A percentile compares a stretch with the other conserved stretches of the same genome.
Conservation (phyloP, 805 yeast species). For the Priceomyces carsonii region DNA sequence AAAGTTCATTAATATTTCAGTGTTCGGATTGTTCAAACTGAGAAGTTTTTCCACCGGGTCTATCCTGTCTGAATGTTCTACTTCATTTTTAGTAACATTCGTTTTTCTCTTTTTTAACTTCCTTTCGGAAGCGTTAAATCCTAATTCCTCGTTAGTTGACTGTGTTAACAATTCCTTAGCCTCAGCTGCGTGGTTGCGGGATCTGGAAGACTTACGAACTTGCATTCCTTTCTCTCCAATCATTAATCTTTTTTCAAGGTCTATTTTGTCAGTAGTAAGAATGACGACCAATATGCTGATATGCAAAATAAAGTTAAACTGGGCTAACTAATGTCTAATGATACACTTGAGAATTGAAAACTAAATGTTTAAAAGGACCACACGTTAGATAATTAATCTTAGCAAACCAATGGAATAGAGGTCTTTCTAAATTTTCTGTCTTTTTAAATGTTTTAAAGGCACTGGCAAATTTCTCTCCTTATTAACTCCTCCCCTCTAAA, state of each 20-base stretch:
- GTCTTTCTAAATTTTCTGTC: neutral
- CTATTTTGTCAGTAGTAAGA: no score
- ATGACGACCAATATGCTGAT: no score
- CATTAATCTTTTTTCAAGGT: no score
- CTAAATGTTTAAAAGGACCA: no score
- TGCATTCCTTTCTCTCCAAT: slow-evolving; percentile 8
- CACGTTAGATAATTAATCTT: no score
- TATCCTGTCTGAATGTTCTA: slow-evolving; percentile 27
- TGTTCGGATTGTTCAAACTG: slow-evolving; percentile 31
- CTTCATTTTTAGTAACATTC: slow-evolving; percentile 8
- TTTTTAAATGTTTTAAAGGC: no score
- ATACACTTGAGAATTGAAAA: no score
- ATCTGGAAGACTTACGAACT: slow-evolving; percentile 35
- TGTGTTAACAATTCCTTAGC: slow-evolving; percentile 11
- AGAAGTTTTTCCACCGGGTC: slow-evolving; percentile 46
- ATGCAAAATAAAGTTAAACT: no score
- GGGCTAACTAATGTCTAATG: no score
- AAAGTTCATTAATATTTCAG: slow-evolving; percentile 30
- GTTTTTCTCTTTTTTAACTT: slow-evolving; percentile 9
- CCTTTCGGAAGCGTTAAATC: slow-evolving; percentile 6
- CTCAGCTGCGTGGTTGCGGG: slow-evolving; percentile 22
- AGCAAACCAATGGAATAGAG: no score
- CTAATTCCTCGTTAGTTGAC: slow-evolving; percentile 9
- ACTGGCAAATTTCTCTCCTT: slow-evolving; percentile 3
- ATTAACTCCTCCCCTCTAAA: slow-evolving; percentile 7